Percentiles rank a stretch among this genome's conserved stretches.
Evolutionary conservation across 2,329 filamentous ascomycete genomes (phyloP).

Genomic region (Xylariaceae sp.): DNA sequence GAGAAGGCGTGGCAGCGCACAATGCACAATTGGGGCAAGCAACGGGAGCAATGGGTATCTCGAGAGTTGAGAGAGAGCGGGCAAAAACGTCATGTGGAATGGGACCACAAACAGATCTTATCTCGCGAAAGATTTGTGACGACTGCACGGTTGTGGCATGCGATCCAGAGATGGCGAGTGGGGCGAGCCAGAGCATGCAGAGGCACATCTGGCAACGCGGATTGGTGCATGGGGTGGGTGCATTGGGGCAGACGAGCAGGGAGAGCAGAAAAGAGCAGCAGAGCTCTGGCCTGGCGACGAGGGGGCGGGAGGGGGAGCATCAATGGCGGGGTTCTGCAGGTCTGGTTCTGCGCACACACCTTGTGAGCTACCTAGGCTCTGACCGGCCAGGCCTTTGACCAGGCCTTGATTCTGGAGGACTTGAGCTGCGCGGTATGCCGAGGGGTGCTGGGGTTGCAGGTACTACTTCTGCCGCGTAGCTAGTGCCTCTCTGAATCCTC

Average conservation of each 20-base stretch:
- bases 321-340: constrained; percentile 14
- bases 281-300: constrained; percentile 1
- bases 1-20: neutral
- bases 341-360: neutral
- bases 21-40: neutral
- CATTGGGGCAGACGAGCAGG: neutral
- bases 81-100: constrained; percentile 1
- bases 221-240: too few relatives aligned
- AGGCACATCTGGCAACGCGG: constrained; percentile 10
- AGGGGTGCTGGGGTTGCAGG: too few relatives aligned
- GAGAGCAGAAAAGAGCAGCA: neutral
- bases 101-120: constrained; percentile 21
- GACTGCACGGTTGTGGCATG: constrained; percentile 26
- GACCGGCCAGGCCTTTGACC: constrained; percentile 6
- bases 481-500: too few relatives aligned
- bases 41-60: neutral
- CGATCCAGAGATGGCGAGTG: constrained; percentile 27
- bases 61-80: constrained; percentile 3
- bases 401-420: constrained; percentile 6
- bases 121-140: constrained; percentile 22
- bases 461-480: too few relatives aligned
- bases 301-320: constrained; percentile 3
- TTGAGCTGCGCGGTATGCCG: too few relatives aligned
- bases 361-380: constrained; percentile 4
- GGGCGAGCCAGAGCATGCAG: constrained; percentile 11